phyloP scores from a whole-genome alignment of 176 grass and related monocot genomes.

The Cenchrus fungigraminus region DNA sequence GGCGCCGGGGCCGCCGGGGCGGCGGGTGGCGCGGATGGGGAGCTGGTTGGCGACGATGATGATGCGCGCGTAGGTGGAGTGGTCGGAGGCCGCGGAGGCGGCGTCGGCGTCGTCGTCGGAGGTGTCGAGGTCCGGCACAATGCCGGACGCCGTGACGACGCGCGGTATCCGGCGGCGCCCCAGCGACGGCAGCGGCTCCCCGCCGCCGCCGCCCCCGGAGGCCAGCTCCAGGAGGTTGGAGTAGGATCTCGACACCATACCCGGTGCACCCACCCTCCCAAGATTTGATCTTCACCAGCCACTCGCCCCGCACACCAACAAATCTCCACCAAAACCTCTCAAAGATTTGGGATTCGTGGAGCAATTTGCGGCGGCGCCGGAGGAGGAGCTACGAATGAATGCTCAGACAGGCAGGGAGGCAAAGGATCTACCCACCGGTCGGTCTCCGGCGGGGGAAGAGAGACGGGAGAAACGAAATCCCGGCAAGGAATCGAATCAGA shows the following conservation, averaged over 20 bases:
- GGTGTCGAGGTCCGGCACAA: slow-evolving; percentile 82
- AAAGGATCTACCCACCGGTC: slow-evolving; percentile 32
- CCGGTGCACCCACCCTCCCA: neutral
- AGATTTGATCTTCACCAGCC: slow-evolving; percentile 12
- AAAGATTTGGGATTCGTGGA: slow-evolving; percentile 9
- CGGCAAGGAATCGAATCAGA: slow-evolving; percentile 67
- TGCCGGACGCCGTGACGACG: slow-evolving; percentile 78
- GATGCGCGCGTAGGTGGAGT: slow-evolving; percentile 58
- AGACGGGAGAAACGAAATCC: slow-evolving; percentile 21
- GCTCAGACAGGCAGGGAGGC: slow-evolving; percentile 32
- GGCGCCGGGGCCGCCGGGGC: slow-evolving; percentile 1
- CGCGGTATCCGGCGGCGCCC: slow-evolving; percentile 71
- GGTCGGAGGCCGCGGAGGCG: slow-evolving; percentile 58
- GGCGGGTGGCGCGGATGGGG: slow-evolving; percentile 61
- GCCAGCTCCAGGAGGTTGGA: slow-evolving; percentile 89
- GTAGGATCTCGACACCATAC: slow-evolving; percentile 95
- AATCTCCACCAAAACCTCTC: slow-evolving; percentile 21
- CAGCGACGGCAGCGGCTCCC: slow-evolving; percentile 45
- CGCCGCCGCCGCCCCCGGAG: slow-evolving; percentile 42
- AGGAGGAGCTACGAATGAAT: slow-evolving; percentile 37
- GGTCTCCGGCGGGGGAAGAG: neutral
- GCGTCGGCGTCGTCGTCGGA: slow-evolving; percentile 54
- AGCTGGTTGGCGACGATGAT: slow-evolving; percentile 99
- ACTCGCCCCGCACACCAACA: neutral
- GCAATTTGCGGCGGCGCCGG: neutral